phyloP scores from a whole-genome alignment of 2,329 filamentous ascomycete species.

The Fusarium sp. region DNA sequence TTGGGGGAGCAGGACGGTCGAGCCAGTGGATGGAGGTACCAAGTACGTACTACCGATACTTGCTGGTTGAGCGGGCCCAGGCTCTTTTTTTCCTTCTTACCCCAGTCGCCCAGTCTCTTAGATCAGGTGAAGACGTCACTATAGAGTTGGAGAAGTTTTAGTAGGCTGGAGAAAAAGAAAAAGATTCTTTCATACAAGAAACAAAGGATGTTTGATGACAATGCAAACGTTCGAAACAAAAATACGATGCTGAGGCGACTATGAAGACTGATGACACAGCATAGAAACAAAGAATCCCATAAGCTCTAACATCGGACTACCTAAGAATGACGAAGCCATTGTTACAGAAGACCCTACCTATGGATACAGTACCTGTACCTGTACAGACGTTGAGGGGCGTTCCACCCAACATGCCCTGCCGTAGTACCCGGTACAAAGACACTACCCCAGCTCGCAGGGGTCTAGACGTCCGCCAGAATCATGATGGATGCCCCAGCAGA shows the following conservation, averaged over 20 bases:
- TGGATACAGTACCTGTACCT: neutral
- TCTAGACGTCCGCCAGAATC: slow-evolving; percentile 28
- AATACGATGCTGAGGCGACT: neutral
- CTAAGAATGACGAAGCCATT: slow-evolving; percentile 35
- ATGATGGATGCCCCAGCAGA: slow-evolving; percentile 34
- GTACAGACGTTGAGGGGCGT: slow-evolving; percentile 22
- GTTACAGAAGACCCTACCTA: slow-evolving; percentile 8
- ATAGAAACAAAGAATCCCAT: slow-evolving; percentile 12
- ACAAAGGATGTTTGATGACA: neutral
- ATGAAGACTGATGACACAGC: neutral
- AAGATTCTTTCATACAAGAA: neutral
- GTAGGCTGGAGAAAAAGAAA: neutral
- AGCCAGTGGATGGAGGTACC: slow-evolving; percentile 27
- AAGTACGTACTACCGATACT: slow-evolving; percentile 27
- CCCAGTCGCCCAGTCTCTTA: slow-evolving; percentile 17
- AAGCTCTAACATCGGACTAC: neutral
- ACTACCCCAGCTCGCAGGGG: slow-evolving; percentile 33
- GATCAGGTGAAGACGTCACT: slow-evolving; percentile 39
- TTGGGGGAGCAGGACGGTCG: slow-evolving; percentile 28
- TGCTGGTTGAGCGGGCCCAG: slow-evolving; percentile 26
- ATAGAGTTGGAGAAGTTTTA: slow-evolving; percentile 9
- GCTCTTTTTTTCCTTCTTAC: slow-evolving; percentile 17
- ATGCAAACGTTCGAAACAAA: neutral
- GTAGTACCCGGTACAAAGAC: slow-evolving; percentile 30
- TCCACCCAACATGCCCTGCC: slow-evolving; percentile 28